Percentiles rank a stretch among this genome's conserved stretches.
These are phyloP conservation scores for Nissolia schottii DNA, from an alignment of 306 rosid species.

Conservation along the genomic window DNA sequence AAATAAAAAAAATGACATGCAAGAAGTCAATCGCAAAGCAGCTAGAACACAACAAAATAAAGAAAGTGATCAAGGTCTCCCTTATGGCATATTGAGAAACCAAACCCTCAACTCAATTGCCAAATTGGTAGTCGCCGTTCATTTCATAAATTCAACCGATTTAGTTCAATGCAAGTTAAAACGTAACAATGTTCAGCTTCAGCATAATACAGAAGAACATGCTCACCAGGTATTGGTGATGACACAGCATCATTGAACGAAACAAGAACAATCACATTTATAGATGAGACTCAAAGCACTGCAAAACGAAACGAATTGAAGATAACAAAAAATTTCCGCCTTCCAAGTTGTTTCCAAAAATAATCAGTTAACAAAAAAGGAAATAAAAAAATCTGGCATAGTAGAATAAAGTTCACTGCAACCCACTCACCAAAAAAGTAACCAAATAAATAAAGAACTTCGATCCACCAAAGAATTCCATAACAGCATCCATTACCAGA, in stretches of 20 bases:
- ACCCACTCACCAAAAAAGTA: background rate
- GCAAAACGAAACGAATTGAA: background rate
- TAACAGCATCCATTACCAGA: background rate
- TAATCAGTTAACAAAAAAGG: background rate
- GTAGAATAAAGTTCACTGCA: background rate
- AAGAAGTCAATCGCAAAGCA: background rate
- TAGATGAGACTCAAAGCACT: background rate
- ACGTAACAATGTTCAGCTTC: background rate
- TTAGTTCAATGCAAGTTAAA: background rate
- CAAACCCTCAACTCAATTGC: background rate
- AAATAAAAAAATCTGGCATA: background rate
- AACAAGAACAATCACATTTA: background rate
- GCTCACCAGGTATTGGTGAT: background rate
- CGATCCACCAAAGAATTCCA: background rate
- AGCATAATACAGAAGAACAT: background rate
- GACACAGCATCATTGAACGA: background rate
- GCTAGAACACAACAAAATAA: background rate
- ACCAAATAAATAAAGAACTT: background rate
- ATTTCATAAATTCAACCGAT: background rate
- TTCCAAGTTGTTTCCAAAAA: background rate
- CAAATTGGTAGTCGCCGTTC: background rate
- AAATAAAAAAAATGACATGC: background rate
- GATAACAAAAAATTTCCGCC: background rate
- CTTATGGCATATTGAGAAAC: slow-evolving; percentile 4
- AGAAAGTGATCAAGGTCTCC: background rate